Evolutionary conservation across 257 asterid species (phyloP).

Genomic region (Plantago ovata): DNA sequence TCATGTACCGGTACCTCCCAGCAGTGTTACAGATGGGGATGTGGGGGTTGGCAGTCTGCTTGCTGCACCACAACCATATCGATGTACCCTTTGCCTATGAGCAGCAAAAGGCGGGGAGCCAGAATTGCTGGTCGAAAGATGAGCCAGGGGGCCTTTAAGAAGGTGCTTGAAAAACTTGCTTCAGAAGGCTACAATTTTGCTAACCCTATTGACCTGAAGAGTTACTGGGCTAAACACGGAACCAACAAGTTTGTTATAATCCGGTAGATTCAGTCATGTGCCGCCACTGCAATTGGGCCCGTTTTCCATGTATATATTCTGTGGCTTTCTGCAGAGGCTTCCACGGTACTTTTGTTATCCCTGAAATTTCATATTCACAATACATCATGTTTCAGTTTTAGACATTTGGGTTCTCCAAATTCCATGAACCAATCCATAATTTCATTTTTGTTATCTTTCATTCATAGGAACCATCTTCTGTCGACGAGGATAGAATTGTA

Average conservation of each 20-base stretch:
- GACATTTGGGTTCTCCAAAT: slow-evolving; percentile 33
- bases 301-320: slow-evolving; percentile 57
- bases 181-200: slow-evolving; percentile 66
- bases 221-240: slow-evolving; percentile 98
- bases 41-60: slow-evolving; percentile 99
- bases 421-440: not conserved
- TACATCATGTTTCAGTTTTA: slow-evolving; percentile 33
- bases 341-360: slow-evolving; percentile 32
- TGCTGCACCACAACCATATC: slow-evolving; percentile 93
- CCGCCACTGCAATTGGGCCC: slow-evolving; percentile 29
- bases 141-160: slow-evolving; percentile 97
- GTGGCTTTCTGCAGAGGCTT: slow-evolving; percentile 49
- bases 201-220: slow-evolving; percentile 82
- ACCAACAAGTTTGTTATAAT: slow-evolving; percentile 94
- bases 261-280: slow-evolving; percentile 47
- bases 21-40: slow-evolving; percentile 98
- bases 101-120: slow-evolving; percentile 89
- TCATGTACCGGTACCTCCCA: slow-evolving; percentile 92
- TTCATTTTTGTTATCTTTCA: too few relatives aligned
- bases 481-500: too few relatives aligned
- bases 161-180: slow-evolving; percentile 88
- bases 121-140: slow-evolving; percentile 96
- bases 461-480: too few relatives aligned
- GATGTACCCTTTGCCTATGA: slow-evolving; percentile 94
- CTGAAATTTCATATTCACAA: slow-evolving; percentile 27